A percentile compares a stretch with the other conserved stretches of the same genome.
These are phyloP conservation scores for Hypoxylon crocopeplum DNA, from an alignment of 495 filamentous ascomycete genomes.

Conservation along the genomic window DNA sequence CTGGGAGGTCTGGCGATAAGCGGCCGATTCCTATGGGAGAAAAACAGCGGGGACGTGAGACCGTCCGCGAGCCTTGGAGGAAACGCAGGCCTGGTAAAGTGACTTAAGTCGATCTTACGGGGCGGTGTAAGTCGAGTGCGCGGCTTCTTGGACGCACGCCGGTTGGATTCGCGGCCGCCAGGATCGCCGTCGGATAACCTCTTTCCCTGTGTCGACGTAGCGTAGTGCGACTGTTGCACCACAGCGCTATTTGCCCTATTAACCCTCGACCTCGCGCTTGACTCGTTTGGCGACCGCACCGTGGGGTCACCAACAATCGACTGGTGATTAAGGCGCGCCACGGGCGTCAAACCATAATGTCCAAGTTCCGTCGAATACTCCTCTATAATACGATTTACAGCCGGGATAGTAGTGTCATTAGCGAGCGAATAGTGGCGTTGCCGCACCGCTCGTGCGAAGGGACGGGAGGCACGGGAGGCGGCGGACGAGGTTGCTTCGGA, in stretches of 20 bases:
- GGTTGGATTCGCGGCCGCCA: conserved; percentile 20
- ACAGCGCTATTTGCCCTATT: conserved; percentile 13
- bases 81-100: conserved; percentile 35
- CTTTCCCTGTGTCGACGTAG: conserved; percentile 29
- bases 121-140: conserved; percentile 41
- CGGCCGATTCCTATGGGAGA: conserved; percentile 56
- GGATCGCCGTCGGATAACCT: conserved; percentile 33
- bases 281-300: conserved; percentile 27
- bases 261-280: conserved; percentile 14
- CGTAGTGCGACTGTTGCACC: conserved; percentile 27
- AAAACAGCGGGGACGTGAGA: conserved; percentile 62
- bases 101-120: conserved; percentile 41
- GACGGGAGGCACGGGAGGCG: conserved; percentile 11
- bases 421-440: conserved; percentile 21
- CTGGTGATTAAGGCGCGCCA: conserved; percentile 25
- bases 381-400: conserved; percentile 32
- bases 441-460: conserved; percentile 27
- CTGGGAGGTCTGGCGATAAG: conserved; percentile 58
- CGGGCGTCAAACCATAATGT: conserved; percentile 40
- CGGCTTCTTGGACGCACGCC: conserved; percentile 33
- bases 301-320: conserved; percentile 25
- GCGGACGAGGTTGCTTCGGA: conserved; percentile 27
- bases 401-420: conserved; percentile 23
- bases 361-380: conserved; percentile 36
- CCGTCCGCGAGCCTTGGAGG: conserved; percentile 33